A percentile compares a stretch with the other conserved stretches of the same genome.
Conservation (phyloP, 176 grass and related monocot genomes). For the Juncus inflexus region DNA sequence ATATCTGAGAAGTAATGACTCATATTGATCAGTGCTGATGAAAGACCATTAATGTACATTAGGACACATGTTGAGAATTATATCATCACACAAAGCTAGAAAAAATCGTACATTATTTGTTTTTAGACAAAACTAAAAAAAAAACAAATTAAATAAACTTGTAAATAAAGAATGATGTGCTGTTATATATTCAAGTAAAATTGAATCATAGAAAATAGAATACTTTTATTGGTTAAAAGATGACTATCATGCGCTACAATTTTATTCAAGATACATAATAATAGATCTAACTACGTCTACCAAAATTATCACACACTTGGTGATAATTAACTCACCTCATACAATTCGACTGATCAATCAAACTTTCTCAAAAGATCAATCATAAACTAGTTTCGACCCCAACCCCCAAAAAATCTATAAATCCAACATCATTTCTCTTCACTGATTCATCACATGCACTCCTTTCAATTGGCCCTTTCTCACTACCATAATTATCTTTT, state of each 20-base stretch:
- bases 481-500: constrained; percentile 25
- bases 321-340: constrained; percentile 14
- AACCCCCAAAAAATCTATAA: constrained; percentile 59
- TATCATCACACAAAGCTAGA: too few species aligned
- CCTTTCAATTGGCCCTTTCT: not conserved
- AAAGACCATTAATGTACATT: too few species aligned
- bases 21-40: too few species aligned
- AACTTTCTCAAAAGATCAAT: constrained; percentile 11
- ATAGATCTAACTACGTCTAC: constrained; percentile 16
- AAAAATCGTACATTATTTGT: too few species aligned
- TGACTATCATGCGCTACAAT: constrained; percentile 16
- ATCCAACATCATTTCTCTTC: constrained; percentile 33
- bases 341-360: constrained; percentile 3
- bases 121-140: too few species aligned
- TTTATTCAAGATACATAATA: constrained; percentile 27
- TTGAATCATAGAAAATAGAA: too few species aligned
- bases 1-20: too few species aligned
- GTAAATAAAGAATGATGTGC: too few species aligned
- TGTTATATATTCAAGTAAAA: too few species aligned
- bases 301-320: constrained; percentile 25
- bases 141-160: too few species aligned
- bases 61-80: too few species aligned
- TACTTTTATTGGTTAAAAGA: constrained; percentile 5
- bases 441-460: not conserved
- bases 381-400: constrained; percentile 21